These are phyloP conservation scores for Miscanthus lutarioriparius DNA, from an alignment of 176 grass and related monocot species.

Conservation along the genomic window DNA sequence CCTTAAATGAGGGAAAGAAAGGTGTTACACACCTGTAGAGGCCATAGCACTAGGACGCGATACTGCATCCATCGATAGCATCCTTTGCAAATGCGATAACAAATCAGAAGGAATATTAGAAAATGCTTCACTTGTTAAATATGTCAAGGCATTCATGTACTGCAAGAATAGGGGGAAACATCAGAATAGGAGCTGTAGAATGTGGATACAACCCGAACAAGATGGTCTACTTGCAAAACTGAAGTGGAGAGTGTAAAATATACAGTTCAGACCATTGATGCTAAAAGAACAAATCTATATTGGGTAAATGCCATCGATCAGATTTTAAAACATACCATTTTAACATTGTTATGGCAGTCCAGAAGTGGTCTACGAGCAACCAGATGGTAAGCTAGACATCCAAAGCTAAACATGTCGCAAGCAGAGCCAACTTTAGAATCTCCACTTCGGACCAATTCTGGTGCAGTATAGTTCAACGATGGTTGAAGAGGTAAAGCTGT, in stretches of 20 bases:
- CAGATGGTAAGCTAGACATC: constrained; percentile 93
- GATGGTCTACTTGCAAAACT: constrained; percentile 2
- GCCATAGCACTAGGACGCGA: constrained; percentile 84
- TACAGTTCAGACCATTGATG: not conserved
- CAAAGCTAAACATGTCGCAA: constrained; percentile 68
- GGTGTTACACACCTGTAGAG: constrained; percentile 69
- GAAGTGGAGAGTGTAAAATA: not conserved
- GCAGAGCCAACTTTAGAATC: constrained; percentile 4
- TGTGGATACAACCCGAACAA: constrained; percentile 18
- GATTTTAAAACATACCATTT: constrained; percentile 68
- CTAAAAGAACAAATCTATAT: constrained; percentile 21
- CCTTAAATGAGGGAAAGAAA: constrained; percentile 1
- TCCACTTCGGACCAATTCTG: constrained; percentile 80
- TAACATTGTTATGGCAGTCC: constrained; percentile 98
- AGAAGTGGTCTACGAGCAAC: constrained; percentile 81
- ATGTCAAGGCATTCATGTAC: constrained; percentile 89
- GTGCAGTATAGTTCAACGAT: constrained; percentile 90
- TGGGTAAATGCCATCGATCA: constrained; percentile 16
- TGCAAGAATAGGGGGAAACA: constrained; percentile 41
- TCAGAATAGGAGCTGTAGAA: constrained; percentile 22
- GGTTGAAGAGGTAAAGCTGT: constrained; percentile 89
- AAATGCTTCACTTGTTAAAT: constrained; percentile 91
- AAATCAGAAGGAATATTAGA: constrained; percentile 77
- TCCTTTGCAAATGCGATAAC: constrained; percentile 79
- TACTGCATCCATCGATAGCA: constrained; percentile 79